A percentile compares a stretch with the other conserved stretches of the same genome.
Evolutionary conservation across 371 early-diverging fungal genomes (phyloP).

Genomic region (Mortierella sp.): DNA sequence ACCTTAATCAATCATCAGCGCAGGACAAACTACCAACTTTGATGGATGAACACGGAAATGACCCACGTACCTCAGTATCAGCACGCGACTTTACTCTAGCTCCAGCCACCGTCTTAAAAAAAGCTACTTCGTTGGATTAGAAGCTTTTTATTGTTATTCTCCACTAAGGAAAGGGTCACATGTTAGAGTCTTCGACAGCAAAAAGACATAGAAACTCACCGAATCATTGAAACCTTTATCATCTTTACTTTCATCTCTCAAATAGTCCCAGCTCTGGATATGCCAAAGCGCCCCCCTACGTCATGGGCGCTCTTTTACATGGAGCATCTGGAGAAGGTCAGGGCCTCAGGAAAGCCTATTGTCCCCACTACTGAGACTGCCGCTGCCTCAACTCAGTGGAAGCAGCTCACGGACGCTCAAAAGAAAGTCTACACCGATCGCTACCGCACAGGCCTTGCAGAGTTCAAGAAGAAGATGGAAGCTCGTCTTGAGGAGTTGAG

Average conservation of each 20-base stretch:
- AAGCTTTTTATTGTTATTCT: too few relatives aligned
- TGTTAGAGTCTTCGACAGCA: too few relatives aligned
- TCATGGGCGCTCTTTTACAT: constrained; percentile 61
- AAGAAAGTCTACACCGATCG: constrained; percentile 50
- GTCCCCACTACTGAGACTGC: constrained; percentile 29
- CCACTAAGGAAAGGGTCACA: background rate
- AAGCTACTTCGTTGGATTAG: too few relatives aligned
- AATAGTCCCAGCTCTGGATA: constrained; percentile 30
- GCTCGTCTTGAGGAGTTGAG: constrained; percentile 58
- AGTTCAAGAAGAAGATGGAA: constrained; percentile 44
- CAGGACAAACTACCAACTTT: too few relatives aligned
- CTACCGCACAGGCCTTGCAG: constrained; percentile 42
- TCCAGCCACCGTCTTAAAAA: too few relatives aligned
- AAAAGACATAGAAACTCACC: background rate
- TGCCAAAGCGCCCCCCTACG: constrained; percentile 62
- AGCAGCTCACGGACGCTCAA: constrained; percentile 18
- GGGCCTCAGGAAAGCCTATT: constrained; percentile 44
- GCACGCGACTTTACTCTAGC: too few relatives aligned
- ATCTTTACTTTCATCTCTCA: background rate
- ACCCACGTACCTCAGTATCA: too few relatives aligned
- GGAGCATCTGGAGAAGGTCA: constrained; percentile 55
- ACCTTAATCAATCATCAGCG: too few relatives aligned
- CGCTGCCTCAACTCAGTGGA: constrained; percentile 31
- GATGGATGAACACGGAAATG: too few relatives aligned
- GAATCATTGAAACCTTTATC: too few relatives aligned